A percentile compares a stretch with the other conserved stretches of the same genome.
These are phyloP conservation scores for Shiraia bambusicola DNA, from an alignment of 2,329 filamentous ascomycete genomes.

Conservation along the genomic window DNA sequence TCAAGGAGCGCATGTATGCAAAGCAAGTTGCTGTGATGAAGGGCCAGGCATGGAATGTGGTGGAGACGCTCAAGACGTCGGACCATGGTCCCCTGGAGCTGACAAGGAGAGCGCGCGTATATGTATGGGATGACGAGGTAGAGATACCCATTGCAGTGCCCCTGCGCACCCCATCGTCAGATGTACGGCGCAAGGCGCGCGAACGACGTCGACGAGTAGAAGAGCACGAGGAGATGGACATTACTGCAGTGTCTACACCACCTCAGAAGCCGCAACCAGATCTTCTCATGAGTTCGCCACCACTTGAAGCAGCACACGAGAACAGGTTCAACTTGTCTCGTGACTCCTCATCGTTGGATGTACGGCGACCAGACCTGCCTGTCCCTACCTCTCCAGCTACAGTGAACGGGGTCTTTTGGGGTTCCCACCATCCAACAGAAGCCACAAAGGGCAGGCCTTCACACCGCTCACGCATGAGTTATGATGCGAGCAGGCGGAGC, in stretches of 20 bases:
- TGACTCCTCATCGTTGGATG: conserved; percentile 47
- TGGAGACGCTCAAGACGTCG: conserved; percentile 88
- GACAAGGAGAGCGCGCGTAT: conserved; percentile 85
- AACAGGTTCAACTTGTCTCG: conserved; percentile 54
- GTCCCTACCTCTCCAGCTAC: conserved; percentile 39
- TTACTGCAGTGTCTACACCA: conserved; percentile 66
- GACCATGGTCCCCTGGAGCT: conserved; percentile 94
- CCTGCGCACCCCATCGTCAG: conserved; percentile 79
- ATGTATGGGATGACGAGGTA: conserved; percentile 96
- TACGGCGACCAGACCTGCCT: conserved; percentile 25
- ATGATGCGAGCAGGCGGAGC: conserved; percentile 41
- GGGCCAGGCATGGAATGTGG: conserved; percentile 98
- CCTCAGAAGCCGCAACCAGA: conserved; percentile 58
- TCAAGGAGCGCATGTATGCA: conserved; percentile 99
- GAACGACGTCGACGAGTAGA: conserved; percentile 23
- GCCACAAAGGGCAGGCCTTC: conserved; percentile 24
- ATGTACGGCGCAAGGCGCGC: conserved; percentile 70
- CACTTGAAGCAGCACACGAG: conserved; percentile 42
- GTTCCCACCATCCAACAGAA: conserved; percentile 15
- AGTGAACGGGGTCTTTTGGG: conserved; percentile 36
- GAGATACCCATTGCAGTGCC: conserved; percentile 94
- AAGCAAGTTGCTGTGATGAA: conserved; percentile 99
- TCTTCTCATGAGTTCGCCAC: conserved; percentile 66
- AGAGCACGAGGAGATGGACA: conserved; percentile 88
- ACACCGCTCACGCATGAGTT: conserved; percentile 45